A percentile compares a stretch with the other conserved stretches of the same genome.
Conservation (phyloP, 805 yeast genomes). For the Metschnikowia continentalis region DNA sequence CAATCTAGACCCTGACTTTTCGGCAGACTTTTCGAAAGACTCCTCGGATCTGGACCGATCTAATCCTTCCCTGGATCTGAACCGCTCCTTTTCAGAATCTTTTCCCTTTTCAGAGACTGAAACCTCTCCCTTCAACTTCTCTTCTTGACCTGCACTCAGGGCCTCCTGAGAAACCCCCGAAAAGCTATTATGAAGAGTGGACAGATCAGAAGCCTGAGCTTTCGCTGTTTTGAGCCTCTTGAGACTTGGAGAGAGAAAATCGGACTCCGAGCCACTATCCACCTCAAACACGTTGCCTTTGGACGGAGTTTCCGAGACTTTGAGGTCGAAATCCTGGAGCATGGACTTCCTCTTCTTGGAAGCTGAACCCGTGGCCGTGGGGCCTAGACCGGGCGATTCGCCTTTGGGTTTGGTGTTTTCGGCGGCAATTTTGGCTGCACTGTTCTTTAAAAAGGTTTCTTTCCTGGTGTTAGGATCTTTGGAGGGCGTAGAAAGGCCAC, state of each 20-base stretch:
- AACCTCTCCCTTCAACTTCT: no score
- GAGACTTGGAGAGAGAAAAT: slow-evolving; percentile 11
- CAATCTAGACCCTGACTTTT: neutral
- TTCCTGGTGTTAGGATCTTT: no score
- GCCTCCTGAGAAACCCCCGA: neutral
- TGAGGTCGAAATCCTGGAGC: slow-evolving; percentile 10
- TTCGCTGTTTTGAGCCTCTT: slow-evolving; percentile 7
- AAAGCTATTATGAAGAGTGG: neutral
- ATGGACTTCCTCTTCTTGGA: slow-evolving; percentile 13
- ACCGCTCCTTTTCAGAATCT: no score
- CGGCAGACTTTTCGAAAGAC: neutral
- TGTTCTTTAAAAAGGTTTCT: no score
- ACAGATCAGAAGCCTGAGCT: neutral
- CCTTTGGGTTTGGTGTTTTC: no score
- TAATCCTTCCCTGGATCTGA: no score
- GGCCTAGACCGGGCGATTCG: no score
- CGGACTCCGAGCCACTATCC: slow-evolving; percentile 16
- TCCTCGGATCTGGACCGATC: neutral
- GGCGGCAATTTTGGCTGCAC: no score
- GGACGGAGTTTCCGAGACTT: slow-evolving; percentile 9
- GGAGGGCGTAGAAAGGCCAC: no score
- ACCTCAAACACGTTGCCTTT: slow-evolving; percentile 18
- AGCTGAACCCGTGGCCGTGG: no score
- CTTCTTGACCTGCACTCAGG: neutral
- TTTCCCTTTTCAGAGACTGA: no score